These are phyloP conservation scores for Sergeia podlipaevii DNA, from an alignment of 208 protist species.

Conservation along the genomic window DNA sequence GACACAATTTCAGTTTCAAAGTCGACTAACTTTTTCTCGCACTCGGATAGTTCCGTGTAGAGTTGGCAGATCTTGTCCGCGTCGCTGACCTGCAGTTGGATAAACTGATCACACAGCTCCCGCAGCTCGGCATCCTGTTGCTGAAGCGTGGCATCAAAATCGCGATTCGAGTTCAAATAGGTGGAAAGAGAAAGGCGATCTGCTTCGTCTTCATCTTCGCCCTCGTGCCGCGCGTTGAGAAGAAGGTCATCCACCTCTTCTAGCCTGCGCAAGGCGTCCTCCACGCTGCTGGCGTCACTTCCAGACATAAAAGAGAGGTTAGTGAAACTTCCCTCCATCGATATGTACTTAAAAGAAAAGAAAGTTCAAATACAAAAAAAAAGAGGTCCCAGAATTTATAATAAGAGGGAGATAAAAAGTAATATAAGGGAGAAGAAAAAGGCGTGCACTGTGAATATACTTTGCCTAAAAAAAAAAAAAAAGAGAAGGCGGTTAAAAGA, in stretches of 20 bases:
- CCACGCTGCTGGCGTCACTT: constrained; percentile 18
- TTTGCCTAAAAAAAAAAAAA: constrained; percentile 4
- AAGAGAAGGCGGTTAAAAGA: background rate
- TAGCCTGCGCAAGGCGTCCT: constrained; percentile 37
- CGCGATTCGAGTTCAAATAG: constrained; percentile 51
- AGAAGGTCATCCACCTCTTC: constrained; percentile 78
- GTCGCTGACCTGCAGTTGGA: constrained; percentile 47
- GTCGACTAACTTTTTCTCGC: constrained; percentile 69
- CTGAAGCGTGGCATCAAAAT: constrained; percentile 32
- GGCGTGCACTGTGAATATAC: no score
- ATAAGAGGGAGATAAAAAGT: no score
- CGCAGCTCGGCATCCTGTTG: constrained; percentile 64
- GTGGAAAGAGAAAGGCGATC: constrained; percentile 33
- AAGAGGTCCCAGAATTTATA: no score
- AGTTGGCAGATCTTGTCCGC: constrained; percentile 60
- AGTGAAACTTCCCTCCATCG: background rate
- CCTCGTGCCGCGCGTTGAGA: no score
- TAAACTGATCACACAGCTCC: constrained; percentile 51
- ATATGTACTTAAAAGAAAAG: background rate
- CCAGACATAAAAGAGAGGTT: constrained; percentile 9
- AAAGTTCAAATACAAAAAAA: no score
- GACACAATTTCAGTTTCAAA: constrained; percentile 84
- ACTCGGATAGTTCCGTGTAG: constrained; percentile 63
- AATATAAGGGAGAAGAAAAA: no score
- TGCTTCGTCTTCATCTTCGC: constrained; percentile 30